Base-by-base conservation (phyloP, 2,329 filamentous ascomycete genomes). In the Verticillium isaacii region DNA sequence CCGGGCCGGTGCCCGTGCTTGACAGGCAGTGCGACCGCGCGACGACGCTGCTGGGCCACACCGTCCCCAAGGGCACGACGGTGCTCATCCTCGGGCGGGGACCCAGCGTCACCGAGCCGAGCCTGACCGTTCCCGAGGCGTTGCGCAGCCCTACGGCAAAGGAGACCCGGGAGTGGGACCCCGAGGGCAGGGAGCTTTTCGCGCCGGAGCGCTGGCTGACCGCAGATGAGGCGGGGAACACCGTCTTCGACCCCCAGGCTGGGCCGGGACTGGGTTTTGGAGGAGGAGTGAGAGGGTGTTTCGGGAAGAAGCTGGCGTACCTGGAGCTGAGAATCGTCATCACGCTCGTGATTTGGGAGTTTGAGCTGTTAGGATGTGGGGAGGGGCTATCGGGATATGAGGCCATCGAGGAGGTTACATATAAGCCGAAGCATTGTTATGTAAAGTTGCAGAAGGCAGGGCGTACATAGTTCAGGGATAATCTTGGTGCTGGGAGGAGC, bases 201-300 rank as follows among this genome's bases (percentile, higher is more conserved):
- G 66, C 66, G 52, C 77, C 77, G 1, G 75, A 78, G 64, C 66
- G 77, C 9, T 79, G 76, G 76, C 69, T 78, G 29, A 55, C 68
- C 3, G 37, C 57, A 61, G 57, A 63, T 11, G 59, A 57, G 14
- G 34, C 54, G 14, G 62, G 65, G 52, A 32, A 45, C 1, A 62
- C 39, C 19, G 67, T 67, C 17, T 77, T 74, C 45, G 71, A 74
- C 54, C 60, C 69, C 1, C 62, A 68, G 56, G 73, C 76, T 0
- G 76, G 76, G 0, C 77, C 75, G 0, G 68, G 62, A 14, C 65
- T 77, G 29, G 66, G 72, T 0, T 80, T 79, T 64, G 73, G 75
- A 0, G 55, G 70, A 6, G 77, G 77, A 0, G 69, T 72, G 2
- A 66, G 77, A 2, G 72, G 72, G 1, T 80, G 77, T 60, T 79